Evolutionary conservation across 495 filamentous ascomycete genomes (phyloP).

Genomic region (Penicillium tannophilum): DNA sequence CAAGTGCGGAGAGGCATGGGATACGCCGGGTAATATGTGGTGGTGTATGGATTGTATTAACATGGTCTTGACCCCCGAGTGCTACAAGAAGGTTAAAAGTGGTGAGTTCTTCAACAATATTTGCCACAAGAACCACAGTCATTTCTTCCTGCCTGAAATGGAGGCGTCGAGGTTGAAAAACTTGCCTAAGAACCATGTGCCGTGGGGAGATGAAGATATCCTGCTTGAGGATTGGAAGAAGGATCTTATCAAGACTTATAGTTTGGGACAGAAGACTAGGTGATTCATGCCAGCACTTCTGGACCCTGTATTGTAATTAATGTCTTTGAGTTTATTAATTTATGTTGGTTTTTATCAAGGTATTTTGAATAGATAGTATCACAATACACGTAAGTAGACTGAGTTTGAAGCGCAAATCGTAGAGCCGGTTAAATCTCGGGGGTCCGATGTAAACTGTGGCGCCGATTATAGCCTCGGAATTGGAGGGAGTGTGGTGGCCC

Average conservation of each 20-base stretch:
- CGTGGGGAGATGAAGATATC: constrained; percentile 5
- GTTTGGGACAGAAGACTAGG: neutral
- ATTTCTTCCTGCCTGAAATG: neutral
- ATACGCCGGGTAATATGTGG: constrained; percentile 12
- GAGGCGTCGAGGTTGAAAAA: neutral
- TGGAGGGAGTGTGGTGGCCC: neutral
- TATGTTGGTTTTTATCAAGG: neutral
- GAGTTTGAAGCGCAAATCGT: too few relatives aligned
- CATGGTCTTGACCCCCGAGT: neutral
- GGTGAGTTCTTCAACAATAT: neutral
- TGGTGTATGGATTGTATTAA: constrained; percentile 18
- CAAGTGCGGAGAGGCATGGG: constrained; percentile 3
- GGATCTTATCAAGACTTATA: neutral
- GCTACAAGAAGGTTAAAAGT: neutral
- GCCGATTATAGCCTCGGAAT: too few relatives aligned
- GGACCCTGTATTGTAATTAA: neutral
- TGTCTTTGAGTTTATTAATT: neutral
- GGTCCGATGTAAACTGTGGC: too few relatives aligned
- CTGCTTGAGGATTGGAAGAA: constrained; percentile 1
- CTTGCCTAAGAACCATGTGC: neutral
- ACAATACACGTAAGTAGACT: too few relatives aligned
- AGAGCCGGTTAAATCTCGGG: too few relatives aligned
- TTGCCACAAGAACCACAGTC: neutral
- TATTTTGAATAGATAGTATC: neutral
- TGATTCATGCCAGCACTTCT: neutral